Evolutionary conservation across 352 stramenopile genomes (phyloP), one percentile per base, ranked within the genome.

Genomic region (Pythium scleroteichum): DNA sequence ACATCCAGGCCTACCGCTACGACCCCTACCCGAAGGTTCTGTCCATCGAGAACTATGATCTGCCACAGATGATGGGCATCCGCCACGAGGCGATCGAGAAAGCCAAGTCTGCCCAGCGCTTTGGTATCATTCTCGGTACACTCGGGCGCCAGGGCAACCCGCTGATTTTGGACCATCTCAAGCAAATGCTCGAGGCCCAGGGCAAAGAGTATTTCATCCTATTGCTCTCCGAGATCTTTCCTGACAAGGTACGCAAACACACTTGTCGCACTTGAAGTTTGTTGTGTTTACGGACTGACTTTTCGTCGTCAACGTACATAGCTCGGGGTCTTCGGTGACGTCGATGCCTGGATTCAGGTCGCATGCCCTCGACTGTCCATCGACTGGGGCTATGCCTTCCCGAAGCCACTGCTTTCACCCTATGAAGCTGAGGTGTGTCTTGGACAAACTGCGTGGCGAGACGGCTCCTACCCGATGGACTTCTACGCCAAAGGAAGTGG

Each of bases 331-430:
- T 94, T 97, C 29, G 64, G 81, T 10, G 78, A 93, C 45, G 85
- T 99, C 10, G 92, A 99, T 54, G 96, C 92, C 8, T 99, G 97
- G 97, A 97, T 99, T 47, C 98, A 99, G 76, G 92, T 99, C 42
- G 97, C 97, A 17, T 99, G 98, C 72, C 97, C 98, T 4, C 80
- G 98, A 14, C 79, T 99, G 14, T 98, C 91, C 23, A 98, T 99
- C 35, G 98, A 99, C 72, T 99, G 98, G 98, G 97, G 97, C 52
- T 97, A 99, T 64, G 92, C 93, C 39, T 99, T 99, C 57, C 72
- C 73, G 23, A 97, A 97, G 74, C 97, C 97, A 8, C 77, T 99
- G 26, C 78, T 99, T 39, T 99, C 93, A 58, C 85, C 96, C 0
- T 99, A 99, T 66, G 97, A 99, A 69, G 85, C 96, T 10, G 93